Percentiles rank a stretch among this genome's conserved stretches.
These are phyloP conservation scores for Byssothecium circinans DNA, from an alignment of 2,329 filamentous ascomycete genomes.

Conservation along the genomic window DNA sequence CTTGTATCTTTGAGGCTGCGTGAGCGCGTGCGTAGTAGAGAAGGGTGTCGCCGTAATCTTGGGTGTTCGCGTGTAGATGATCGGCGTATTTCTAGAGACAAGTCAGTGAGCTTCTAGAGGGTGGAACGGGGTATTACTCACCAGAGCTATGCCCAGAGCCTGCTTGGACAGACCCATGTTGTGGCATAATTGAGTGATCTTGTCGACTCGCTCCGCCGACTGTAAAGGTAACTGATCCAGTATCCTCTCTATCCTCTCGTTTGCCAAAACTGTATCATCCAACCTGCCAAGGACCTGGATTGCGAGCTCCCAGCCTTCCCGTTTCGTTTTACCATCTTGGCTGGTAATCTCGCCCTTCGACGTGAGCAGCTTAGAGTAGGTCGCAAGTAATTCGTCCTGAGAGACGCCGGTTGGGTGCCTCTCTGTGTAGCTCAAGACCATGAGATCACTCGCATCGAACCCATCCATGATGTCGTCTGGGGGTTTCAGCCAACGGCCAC, in stretches of 20 bases:
- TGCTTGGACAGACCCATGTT: slow-evolving; percentile 77
- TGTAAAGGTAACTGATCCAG: slow-evolving; percentile 72
- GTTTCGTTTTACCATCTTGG: slow-evolving; percentile 31
- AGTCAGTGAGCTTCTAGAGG: slow-evolving; percentile 18
- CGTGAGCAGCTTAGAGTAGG: slow-evolving; percentile 70
- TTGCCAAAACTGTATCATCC: slow-evolving; percentile 70
- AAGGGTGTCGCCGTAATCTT: slow-evolving; percentile 81
- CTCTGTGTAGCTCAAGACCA: slow-evolving; percentile 69
- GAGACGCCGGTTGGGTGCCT: slow-evolving; percentile 52
- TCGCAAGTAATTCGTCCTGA: slow-evolving; percentile 76
- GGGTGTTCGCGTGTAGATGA: slow-evolving; percentile 68
- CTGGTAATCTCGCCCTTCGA: slow-evolving; percentile 47
- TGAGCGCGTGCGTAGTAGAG: slow-evolving; percentile 91
- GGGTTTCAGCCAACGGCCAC: slow-evolving; percentile 76
- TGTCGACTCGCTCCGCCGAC: slow-evolving; percentile 73
- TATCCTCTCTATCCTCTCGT: slow-evolving; percentile 72
- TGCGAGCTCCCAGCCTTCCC: slow-evolving; percentile 86
- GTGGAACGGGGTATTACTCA: slow-evolving; percentile 49
- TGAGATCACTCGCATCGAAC: slow-evolving; percentile 80
- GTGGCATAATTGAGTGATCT: slow-evolving; percentile 75
- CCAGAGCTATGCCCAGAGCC: slow-evolving; percentile 80
- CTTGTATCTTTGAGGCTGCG: slow-evolving; percentile 74
- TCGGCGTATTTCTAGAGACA: slow-evolving; percentile 74
- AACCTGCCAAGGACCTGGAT: slow-evolving; percentile 81
- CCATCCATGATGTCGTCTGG: slow-evolving; percentile 60